Base-by-base conservation (phyloP, 1,284 basidiomycete genomes). In the Mycosarcoma maydis region DNA sequence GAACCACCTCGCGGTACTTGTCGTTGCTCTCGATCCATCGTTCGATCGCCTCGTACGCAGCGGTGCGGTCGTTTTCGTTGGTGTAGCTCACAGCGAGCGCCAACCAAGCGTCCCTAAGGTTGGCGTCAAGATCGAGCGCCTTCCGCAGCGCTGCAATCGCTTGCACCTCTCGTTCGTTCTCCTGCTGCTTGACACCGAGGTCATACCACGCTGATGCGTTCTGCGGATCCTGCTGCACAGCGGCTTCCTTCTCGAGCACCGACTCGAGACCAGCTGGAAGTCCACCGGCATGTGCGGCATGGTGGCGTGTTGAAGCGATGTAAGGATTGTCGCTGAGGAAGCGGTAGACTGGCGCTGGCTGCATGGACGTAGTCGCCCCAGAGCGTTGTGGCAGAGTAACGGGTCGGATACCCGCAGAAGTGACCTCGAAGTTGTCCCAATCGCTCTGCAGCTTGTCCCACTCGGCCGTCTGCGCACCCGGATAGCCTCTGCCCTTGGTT, bases 131-230 rank as follows among this genome's bases (percentile, higher is more conserved):
- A 71, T 91, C 88, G 41, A 93, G 85, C 2, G 94, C 90, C 59
- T 89, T 89, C 36, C 87, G 86, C 22, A 99, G 86, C 0, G 95
- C 96, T 42, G 89, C 86, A 46, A 98, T 88, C 6, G 95, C 96
- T 75, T 92, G 90, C 20, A 88, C 86, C 83, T 99, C 95, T 20
- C 94, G 89, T 82, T 99, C 95, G 82, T 96, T 97, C 83, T 97
- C 95, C 83, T 99, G 95, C 81, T 98, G 96, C 83, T 93, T 95
- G 41, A 99, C 89, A 23, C 96, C 95, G 40, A 98, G 88, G 58
- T 90, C 88, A 78, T 88, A 94, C 95, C 95, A 99, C 7, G 90
- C 90, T 32, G 83, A 77, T 0, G 91, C 89, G 66, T 91, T 87
- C 0, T 82, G 84, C 33, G 90, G 89, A 72, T 94, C 87, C 37